phyloP scores from a whole-genome alignment of 2,329 filamentous ascomycete genomes.

The Trichoderma gracile region DNA sequence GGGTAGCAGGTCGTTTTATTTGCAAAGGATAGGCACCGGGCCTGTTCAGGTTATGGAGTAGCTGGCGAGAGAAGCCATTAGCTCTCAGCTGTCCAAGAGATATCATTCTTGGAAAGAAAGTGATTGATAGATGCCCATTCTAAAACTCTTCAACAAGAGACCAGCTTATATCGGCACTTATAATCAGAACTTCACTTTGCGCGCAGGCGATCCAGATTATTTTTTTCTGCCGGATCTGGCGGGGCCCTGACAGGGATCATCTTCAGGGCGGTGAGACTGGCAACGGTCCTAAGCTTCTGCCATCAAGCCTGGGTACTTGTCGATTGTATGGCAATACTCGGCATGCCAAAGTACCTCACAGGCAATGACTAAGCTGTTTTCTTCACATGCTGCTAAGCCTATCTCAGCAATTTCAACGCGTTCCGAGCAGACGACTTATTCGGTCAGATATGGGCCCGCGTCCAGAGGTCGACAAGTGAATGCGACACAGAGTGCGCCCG shows the following conservation, averaged over 20 bases:
- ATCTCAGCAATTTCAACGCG: slow-evolving; percentile 2
- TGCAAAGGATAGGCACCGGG: slow-evolving; percentile 18
- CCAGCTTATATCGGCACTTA: not conserved
- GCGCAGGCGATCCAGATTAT: not conserved
- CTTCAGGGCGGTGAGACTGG: slow-evolving; percentile 30
- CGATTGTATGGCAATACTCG: no score
- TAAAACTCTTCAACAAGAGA: not conserved
- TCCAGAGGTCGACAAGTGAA: slow-evolving; percentile 10
- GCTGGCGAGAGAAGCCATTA: slow-evolving; percentile 30
- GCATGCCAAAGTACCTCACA: no score
- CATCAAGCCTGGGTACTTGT: no score
- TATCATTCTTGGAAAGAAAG: slow-evolving; percentile 33
- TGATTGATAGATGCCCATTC: not conserved
- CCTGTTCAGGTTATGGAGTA: slow-evolving; percentile 23
- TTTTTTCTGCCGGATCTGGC: slow-evolving; percentile 34
- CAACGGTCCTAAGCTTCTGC: not conserved
- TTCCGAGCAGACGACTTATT: slow-evolving; percentile 1
- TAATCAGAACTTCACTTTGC: not conserved
- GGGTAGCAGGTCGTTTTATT: slow-evolving; percentile 37
- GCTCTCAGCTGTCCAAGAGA: slow-evolving; percentile 30
- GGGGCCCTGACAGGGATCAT: slow-evolving; percentile 24
- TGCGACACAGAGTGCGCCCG: slow-evolving; percentile 4
- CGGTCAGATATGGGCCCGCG: slow-evolving; percentile 10
- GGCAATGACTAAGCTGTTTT: no score
- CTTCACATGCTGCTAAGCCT: not conserved